Base-by-base conservation (phyloP, 2,329 filamentous ascomycete genomes). In the Fusarium chuoi region DNA sequence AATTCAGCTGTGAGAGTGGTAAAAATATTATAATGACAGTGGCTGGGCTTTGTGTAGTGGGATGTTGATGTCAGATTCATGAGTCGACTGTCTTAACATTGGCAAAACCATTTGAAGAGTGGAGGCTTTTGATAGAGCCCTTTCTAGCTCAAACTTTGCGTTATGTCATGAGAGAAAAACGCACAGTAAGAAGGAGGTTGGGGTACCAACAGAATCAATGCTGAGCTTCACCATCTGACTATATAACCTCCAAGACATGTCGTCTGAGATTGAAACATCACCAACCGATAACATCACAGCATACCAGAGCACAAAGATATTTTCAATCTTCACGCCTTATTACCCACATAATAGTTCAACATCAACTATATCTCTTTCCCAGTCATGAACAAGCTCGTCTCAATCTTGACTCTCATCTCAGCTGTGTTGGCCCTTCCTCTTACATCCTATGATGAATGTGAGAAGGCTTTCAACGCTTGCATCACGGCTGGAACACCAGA, bases 331-430 rank as follows among this genome's bases (percentile, higher is more conserved):
- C 26, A 33, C 20, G 22, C 6, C 9, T 7, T 3, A 15, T 30
- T 12, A 49, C 28, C 7, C 11, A 49, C 20, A 7, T 10, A 1
- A 15, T 7, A 5, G 20, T 30, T 22, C 28, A 49, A 10, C 13
- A n/a, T n/a, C 20, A 11, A 3, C 20, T 18, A 30, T 4, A 14
- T 17, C 7, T 17, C 46, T 11, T 8, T 44, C n/a, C n/a, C 42
- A 33, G 22, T 17, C 35, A 57, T 73, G 56, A 61, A 68, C 46
- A 74, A 67, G 30, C 18, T 57, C 18, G 18, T 59, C 12, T 15
- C 72, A 17, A 33, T 48, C 30, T 18, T 74, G 35, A 44, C 59
- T 6, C 33, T 75, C 39, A 62, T 60, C n/a, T 65, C 62, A 18
- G 52, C 59, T 17, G 59, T 24, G 6, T 46, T 57, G 11, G 68